Conservation (phyloP, 306 rosid genomes). For the Phaseolus lunatus region DNA sequence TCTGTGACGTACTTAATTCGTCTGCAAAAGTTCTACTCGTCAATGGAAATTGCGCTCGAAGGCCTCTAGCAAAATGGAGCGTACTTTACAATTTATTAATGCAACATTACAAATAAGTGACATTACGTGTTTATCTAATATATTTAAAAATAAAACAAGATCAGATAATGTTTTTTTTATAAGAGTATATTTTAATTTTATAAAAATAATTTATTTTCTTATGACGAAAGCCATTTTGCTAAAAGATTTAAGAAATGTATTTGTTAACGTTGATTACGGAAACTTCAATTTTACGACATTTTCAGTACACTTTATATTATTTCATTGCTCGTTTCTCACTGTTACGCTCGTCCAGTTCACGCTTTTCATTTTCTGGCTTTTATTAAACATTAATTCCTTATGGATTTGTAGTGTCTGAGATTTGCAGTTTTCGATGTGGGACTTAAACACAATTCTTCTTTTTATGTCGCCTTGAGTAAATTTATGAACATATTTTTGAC, state of each 20-base stretch:
- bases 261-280: background rate
- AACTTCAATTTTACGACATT: constrained; percentile 1
- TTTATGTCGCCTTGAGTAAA: no score
- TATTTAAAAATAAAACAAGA: background rate
- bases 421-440: background rate
- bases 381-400: background rate
- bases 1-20: no score
- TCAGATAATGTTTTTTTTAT: background rate
- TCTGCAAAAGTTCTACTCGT: no score
- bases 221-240: no score
- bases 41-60: no score
- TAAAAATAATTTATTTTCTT: background rate
- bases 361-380: background rate
- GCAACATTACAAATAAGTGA: background rate
- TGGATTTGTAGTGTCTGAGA: background rate
- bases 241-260: background rate
- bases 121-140: background rate
- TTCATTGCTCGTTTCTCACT: background rate
- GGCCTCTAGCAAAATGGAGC: no score
- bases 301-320: background rate
- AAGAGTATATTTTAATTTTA: background rate
- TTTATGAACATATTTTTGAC: no score
- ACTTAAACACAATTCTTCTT: background rate
- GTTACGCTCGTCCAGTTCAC: background rate
- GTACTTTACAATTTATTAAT: no score